Evolutionary conservation across 208 protist genomes (phyloP).

Genomic region (Trypanosoma grayi): DNA sequence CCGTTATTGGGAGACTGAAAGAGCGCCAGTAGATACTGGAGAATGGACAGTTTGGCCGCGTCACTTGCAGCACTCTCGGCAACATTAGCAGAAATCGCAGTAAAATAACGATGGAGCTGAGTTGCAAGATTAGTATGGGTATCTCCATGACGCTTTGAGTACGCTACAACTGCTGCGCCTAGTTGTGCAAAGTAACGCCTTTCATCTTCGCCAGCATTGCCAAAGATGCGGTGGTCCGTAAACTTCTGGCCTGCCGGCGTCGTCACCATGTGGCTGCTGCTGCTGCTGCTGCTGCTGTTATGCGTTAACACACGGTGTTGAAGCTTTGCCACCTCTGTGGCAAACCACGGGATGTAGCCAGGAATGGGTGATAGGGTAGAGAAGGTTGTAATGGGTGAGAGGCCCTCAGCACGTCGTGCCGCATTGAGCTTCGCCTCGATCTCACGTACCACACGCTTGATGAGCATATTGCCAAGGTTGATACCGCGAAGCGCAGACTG

Average conservation of each 20-base stretch:
- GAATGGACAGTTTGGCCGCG: constrained; percentile 16
- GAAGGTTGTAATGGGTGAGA: constrained; percentile 59
- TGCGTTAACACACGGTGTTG: constrained; percentile 11
- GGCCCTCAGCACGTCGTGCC: constrained; percentile 25
- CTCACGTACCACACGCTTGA: constrained; percentile 85
- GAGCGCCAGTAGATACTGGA: constrained; percentile 26
- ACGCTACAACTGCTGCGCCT: constrained; percentile 35
- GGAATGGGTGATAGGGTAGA: constrained; percentile 84
- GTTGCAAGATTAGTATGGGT: not conserved
- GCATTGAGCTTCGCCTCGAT: constrained; percentile 69
- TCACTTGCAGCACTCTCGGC: not conserved
- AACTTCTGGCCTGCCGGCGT: constrained; percentile 1
- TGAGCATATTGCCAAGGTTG: constrained; percentile 84
- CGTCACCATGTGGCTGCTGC: too few relatives aligned
- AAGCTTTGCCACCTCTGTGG: constrained; percentile 44
- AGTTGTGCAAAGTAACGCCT: constrained; percentile 35
- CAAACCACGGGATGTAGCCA: constrained; percentile 71
- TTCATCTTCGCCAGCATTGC: constrained; percentile 18
- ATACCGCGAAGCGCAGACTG: constrained; percentile 75
- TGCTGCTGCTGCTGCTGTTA: not conserved
- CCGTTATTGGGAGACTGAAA: constrained; percentile 9
- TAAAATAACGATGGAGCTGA: constrained; percentile 2
- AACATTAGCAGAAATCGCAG: too few relatives aligned
- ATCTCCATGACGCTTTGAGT: constrained; percentile 22
- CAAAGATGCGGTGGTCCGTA: constrained; percentile 35